Base-by-base conservation (phyloP, 768 basidiomycete species). In the Royoungia palumana region DNA sequence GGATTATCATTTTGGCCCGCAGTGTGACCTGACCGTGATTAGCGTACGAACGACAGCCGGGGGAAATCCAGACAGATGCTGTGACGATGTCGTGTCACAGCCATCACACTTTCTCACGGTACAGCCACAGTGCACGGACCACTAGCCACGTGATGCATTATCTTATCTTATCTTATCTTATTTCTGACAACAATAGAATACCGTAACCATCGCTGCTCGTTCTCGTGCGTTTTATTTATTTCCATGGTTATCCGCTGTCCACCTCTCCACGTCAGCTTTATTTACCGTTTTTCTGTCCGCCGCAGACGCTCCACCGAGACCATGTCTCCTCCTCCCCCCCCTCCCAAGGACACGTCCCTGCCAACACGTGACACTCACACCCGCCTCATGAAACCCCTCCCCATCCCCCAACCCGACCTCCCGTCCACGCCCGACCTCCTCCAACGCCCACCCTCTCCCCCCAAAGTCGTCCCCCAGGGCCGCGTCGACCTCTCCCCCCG, bases 11-110 rank as follows among this genome's bases (percentile, higher is more conserved):
- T 56, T 57, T 65, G 66, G 66, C 54, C 65, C 63, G 64, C 65
- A 67, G 65, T 64, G 56, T 62, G 65, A 65, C 63, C 63, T 62
- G 53, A 52, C 66, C 63, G 61, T 68, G 64, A 67, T 65, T 65
- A 67, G 64, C 64, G 64, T 65, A 65, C 53, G 64, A 45, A 65
- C 63, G 63, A 65, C 64, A 66, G 64, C 65, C 65, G 65, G 65
- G 62, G 62, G 62, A 62, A 63, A 62, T 63, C 60, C 58, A 64
- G 50, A 56, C 63, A 20, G 50, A 62, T 53, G 52, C 58, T 59
- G 64, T 67, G 58, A 65, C 66, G 51, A 49, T 32, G 56, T 6
- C 28, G 53, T 58, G 64, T 61, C 63, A 63, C 59, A 59, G 52
- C 50, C 51, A 44, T 64, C 53, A 63, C 57, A 61, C 37, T 19